These are phyloP conservation scores for Xerocomus nothofagi DNA, from an alignment of 1,284 basidiomycete genomes.

Conservation along the genomic window DNA sequence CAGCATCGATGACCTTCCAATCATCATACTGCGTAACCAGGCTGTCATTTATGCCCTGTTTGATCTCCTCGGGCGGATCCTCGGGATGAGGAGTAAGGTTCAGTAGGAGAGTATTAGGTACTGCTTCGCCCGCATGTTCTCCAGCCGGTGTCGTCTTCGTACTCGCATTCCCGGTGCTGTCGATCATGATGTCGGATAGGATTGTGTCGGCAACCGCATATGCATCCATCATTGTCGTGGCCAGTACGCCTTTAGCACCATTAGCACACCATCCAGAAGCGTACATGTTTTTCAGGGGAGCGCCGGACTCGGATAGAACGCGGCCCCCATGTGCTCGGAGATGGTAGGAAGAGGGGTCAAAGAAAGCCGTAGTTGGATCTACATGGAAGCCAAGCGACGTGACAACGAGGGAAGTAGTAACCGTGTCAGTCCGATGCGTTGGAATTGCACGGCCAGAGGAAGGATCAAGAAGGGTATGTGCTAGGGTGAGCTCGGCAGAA, in stretches of 20 bases:
- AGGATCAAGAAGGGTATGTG: constrained; percentile 60
- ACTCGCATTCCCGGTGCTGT: constrained; percentile 17
- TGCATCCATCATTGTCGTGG: constrained; percentile 92
- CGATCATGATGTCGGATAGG: constrained; percentile 49
- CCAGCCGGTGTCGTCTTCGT: constrained; percentile 14
- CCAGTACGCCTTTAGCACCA: constrained; percentile 92
- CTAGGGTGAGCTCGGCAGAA: constrained; percentile 49
- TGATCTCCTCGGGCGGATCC: constrained; percentile 52
- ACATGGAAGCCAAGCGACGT: constrained; percentile 88
- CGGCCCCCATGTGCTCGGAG: constrained; percentile 55
- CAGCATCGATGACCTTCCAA: constrained; percentile 69
- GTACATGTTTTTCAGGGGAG: constrained; percentile 67
- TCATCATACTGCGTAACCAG: constrained; percentile 59
- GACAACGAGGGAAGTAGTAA: constrained; percentile 77
- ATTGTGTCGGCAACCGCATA: constrained; percentile 78
- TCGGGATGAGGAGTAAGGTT: constrained; percentile 39
- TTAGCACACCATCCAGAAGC: constrained; percentile 93
- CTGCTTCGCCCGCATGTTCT: constrained; percentile 28
- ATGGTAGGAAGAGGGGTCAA: constrained; percentile 53
- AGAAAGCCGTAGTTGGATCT: constrained; percentile 56
- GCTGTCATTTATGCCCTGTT: constrained; percentile 49
- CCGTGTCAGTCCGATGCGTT: constrained; percentile 56
- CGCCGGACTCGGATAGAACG: constrained; percentile 47
- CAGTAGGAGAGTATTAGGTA: constrained; percentile 25
- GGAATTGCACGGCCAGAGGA: constrained; percentile 51